Evolutionary conservation across 768 basidiomycete species (phyloP).

Genomic region (Russula sp.): DNA sequence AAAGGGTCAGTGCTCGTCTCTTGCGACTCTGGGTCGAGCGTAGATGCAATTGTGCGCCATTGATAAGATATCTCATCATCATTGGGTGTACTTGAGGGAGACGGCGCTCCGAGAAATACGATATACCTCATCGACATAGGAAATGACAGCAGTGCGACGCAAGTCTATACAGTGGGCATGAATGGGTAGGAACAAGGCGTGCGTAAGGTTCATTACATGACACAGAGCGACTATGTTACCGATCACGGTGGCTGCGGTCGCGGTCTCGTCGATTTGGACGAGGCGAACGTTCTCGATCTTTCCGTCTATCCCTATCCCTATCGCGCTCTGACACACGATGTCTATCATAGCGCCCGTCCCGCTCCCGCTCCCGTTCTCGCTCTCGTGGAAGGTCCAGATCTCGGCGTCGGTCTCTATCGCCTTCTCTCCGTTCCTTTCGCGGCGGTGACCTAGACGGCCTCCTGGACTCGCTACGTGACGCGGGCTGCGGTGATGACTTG

Average conservation of each 20-base stretch:
- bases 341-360: conserved; percentile 12
- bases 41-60: conserved; percentile 49
- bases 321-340: conserved; percentile 31
- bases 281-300: conserved; percentile 22
- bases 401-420: conserved; percentile 11
- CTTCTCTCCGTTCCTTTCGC: conserved; percentile 15
- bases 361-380: conserved; percentile 5
- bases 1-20: conserved; percentile 29
- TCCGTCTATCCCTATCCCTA: conserved; percentile 20
- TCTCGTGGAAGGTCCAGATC: conserved; percentile 3
- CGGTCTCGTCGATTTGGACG: conserved; percentile 17
- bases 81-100: conserved; percentile 37
- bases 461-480: conserved; percentile 15
- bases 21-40: conserved; percentile 11
- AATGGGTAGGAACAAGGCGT: not conserved
- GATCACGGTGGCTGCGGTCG: conserved; percentile 15
- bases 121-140: conserved; percentile 37
- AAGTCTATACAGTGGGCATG: not conserved
- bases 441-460: conserved; percentile 15
- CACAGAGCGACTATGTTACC: not conserved
- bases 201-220: not conserved
- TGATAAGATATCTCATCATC: conserved; percentile 39
- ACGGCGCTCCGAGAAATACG: conserved; percentile 53
- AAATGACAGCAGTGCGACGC: not conserved
- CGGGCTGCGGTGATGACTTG: conserved; percentile 31